Evolutionary conservation across 2,329 filamentous ascomycete species (phyloP), one percentile per base, ranked within the genome.

Genomic region (Microsporum canis): DNA sequence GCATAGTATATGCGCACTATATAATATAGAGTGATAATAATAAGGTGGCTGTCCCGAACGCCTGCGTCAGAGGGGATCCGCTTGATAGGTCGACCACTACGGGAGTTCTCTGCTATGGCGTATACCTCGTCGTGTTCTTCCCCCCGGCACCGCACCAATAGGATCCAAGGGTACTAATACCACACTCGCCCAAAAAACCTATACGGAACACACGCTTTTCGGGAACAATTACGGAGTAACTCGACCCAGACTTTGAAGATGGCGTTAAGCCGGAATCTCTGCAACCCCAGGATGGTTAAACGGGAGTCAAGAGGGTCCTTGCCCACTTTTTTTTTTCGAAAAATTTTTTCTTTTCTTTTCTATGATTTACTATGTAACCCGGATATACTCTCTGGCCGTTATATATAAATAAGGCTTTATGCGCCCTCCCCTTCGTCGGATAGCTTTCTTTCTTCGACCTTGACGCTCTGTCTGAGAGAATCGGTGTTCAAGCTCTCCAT

Each of bases 251-350:
- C 4, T 29, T 23, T 57, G 55, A 36, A 57, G 17, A 57, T 57
- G 55, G 55, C 39, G 55, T 55, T 34, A 55, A 55, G 55, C 29
- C 36, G 17, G 55, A 57, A 41, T 29, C 55, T 57, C 17, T 41
- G 55, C 39, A 43, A 57, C 39, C 55, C 39, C 36, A 39, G 39
- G 17, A 57, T 57, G 36, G 39, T 57, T 29, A 57, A 57, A 39
- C 10, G 23, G n/a, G 39, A n/a, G 55, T 7, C 8, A n/a, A 29
- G 17, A 43, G 23, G 23, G 55, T 17, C 36, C 36, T 57, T 57
- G 55, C 39, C 55, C 55, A 57, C 39, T 57, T 57, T 57, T 53
- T n/a, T 34, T 34, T 57, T 43, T 57, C 7, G 17, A 36, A 8
- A 17, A 51, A 23, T 47, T 47, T 23, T 5, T 36, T 43, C 39